Evolutionary conservation across 2,329 filamentous ascomycete genomes (phyloP).

Genomic region (Ambrosiella xylebori): DNA sequence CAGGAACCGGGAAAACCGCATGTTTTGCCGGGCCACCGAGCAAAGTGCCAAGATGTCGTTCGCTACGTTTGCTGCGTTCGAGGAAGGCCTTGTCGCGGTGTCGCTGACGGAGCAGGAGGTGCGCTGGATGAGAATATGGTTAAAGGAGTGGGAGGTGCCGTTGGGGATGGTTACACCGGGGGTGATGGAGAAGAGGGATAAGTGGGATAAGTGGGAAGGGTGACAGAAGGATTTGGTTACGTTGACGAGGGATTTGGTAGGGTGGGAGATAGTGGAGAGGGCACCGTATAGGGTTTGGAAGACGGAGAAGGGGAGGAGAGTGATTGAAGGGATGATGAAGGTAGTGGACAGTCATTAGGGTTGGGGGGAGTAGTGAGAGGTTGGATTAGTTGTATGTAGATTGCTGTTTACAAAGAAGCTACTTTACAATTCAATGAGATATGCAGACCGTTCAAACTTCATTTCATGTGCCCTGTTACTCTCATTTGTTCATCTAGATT

Average conservation of each 20-base stretch:
- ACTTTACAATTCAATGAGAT: too few species aligned
- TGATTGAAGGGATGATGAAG: slow-evolving; percentile 10
- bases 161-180: slow-evolving; percentile 74
- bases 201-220: slow-evolving; percentile 47
- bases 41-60: slow-evolving; percentile 50
- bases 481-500: too few species aligned
- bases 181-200: slow-evolving; percentile 44
- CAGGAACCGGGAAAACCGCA: slow-evolving; percentile 62
- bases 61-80: slow-evolving; percentile 70
- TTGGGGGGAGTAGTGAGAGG: background rate
- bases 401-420: too few species aligned
- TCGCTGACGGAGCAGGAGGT: slow-evolving; percentile 76
- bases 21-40: slow-evolving; percentile 64
- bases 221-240: slow-evolving; percentile 73
- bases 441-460: too few species aligned
- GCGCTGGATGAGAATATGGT: slow-evolving; percentile 59
- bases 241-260: slow-evolving; percentile 59
- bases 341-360: background rate
- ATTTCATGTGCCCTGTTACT: too few species aligned
- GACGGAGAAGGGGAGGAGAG: slow-evolving; percentile 9
- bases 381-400: too few species aligned
- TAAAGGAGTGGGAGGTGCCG: slow-evolving; percentile 50
- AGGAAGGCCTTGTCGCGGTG: slow-evolving; percentile 77
- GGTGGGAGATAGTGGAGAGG: slow-evolving; percentile 74
- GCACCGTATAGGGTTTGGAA: slow-evolving; percentile 80